Conservation (phyloP, 2,329 filamentous ascomycete species). For the Penicillium sclerotigenum region DNA sequence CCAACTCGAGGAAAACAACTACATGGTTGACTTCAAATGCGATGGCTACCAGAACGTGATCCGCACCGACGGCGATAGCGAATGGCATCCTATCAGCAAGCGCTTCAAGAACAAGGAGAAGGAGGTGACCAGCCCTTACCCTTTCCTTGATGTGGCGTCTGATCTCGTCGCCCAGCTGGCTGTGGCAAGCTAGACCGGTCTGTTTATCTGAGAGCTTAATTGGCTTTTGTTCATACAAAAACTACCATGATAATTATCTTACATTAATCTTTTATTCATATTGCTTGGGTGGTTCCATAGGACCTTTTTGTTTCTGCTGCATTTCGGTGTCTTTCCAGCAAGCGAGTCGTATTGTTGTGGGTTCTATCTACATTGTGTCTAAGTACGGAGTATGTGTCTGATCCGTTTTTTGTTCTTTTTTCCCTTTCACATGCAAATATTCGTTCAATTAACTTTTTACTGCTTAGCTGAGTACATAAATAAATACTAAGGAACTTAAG, state of each 20-base stretch:
- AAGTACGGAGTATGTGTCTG: slow-evolving; percentile 6
- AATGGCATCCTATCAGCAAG: slow-evolving; percentile 50
- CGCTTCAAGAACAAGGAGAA: slow-evolving; percentile 71
- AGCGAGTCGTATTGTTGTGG: slow-evolving; percentile 12
- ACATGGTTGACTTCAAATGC: slow-evolving; percentile 97
- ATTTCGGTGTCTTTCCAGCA: slow-evolving; percentile 17
- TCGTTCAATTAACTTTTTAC: not conserved
- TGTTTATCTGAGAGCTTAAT: not conserved
- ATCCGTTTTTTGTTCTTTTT: not conserved
- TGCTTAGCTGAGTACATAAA: not conserved
- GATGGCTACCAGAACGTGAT: slow-evolving; percentile 92
- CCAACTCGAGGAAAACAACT: slow-evolving; percentile 86
- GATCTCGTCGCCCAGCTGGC: slow-evolving; percentile 90
- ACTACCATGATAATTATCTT: slow-evolving; percentile 11
- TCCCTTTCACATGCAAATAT: slow-evolving; percentile 3
- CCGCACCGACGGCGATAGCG: slow-evolving; percentile 46
- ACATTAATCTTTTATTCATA: slow-evolving; percentile 10
- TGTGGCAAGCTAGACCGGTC: slow-evolving; percentile 60
- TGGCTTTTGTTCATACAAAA: slow-evolving; percentile 1
- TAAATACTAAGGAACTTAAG: not conserved
- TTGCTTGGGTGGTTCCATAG: slow-evolving; percentile 13
- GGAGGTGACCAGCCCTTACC: slow-evolving; percentile 90
- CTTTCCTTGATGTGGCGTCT: slow-evolving; percentile 90
- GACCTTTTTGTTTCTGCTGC: slow-evolving; percentile 10
- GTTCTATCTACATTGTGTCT: slow-evolving; percentile 9